Percentiles rank a stretch among this genome's conserved stretches.
phyloP scores from a whole-genome alignment of 345 rosid species.

The Iberis pinnata region DNA sequence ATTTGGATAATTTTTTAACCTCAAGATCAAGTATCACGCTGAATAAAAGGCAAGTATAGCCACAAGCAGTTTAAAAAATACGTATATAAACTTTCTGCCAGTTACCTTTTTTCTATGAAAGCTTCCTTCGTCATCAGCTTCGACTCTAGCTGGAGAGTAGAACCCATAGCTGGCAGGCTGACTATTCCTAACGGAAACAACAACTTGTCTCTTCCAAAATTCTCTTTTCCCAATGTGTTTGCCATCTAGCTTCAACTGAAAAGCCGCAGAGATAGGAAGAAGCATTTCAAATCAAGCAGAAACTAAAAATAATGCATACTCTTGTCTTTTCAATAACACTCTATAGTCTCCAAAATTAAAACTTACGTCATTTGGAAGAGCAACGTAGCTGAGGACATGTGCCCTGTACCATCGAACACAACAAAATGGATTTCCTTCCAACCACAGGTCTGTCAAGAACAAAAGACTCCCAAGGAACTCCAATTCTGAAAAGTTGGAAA shows the following conservation, averaged over 20 bases:
- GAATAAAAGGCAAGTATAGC: constrained; percentile 6
- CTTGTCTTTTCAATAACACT: constrained; percentile 10
- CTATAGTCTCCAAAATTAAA: not conserved
- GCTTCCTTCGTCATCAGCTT: constrained; percentile 58
- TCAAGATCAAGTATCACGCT: too few species aligned
- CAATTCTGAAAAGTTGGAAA: constrained; percentile 82
- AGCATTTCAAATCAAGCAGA: not conserved
- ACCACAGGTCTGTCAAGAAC: constrained; percentile 65
- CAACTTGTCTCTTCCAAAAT: constrained; percentile 83
- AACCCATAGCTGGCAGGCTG: constrained; percentile 85
- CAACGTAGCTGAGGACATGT: constrained; percentile 73
- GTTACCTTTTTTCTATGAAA: constrained; percentile 55
- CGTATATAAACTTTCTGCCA: not conserved
- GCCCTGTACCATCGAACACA: constrained; percentile 88
- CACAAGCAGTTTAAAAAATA: constrained; percentile 1
- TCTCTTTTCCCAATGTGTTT: constrained; percentile 69
- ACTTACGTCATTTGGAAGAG: constrained; percentile 60
- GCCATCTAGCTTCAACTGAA: constrained; percentile 81
- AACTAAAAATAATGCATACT: not conserved
- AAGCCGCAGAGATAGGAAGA: constrained; percentile 26
- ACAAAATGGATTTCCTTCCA: constrained; percentile 97
- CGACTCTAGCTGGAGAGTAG: constrained; percentile 74
- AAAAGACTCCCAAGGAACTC: constrained; percentile 68
- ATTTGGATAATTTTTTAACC: constrained; percentile 5
- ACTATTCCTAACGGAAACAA: constrained; percentile 75